These are phyloP conservation scores for Trichomonas vaginalis DNA, from an alignment of 208 protist species.

Conservation along the genomic window DNA sequence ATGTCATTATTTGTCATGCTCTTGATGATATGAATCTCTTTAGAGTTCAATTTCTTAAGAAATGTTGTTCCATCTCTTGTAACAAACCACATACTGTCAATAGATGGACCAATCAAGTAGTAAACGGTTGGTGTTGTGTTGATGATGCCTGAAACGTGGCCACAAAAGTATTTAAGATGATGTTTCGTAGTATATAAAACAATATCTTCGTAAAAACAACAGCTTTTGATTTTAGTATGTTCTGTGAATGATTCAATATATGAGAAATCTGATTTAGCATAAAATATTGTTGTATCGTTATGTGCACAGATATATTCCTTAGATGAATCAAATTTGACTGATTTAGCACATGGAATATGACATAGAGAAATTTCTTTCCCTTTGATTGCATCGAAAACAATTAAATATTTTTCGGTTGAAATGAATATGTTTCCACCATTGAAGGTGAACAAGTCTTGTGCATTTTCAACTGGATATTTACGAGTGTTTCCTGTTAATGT, in stretches of 20 bases:
- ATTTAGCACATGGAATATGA: background rate
- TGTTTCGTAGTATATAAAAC: background rate
- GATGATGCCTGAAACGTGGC: background rate
- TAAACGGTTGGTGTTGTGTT: background rate
- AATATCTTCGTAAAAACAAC: background rate
- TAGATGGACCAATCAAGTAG: constrained; percentile 12
- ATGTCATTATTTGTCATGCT: background rate
- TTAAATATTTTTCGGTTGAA: background rate
- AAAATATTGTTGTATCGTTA: background rate
- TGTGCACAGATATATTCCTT: background rate
- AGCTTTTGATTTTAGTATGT: background rate
- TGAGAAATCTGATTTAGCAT: background rate
- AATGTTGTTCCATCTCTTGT: constrained; percentile 64
- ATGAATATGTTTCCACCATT: background rate
- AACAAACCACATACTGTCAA: constrained; percentile 62
- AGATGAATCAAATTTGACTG: background rate
- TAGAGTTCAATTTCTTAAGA: constrained; percentile 47
- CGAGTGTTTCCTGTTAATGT: background rate
- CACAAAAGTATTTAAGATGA: background rate
- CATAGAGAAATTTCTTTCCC: background rate
- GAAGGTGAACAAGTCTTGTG: background rate
- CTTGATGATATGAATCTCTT: constrained; percentile 67
- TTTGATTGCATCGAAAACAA: background rate
- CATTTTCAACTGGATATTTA: background rate
- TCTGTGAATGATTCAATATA: background rate